Conservation (phyloP, 2,329 filamentous ascomycete genomes). For the Aciculosporium take region DNA sequence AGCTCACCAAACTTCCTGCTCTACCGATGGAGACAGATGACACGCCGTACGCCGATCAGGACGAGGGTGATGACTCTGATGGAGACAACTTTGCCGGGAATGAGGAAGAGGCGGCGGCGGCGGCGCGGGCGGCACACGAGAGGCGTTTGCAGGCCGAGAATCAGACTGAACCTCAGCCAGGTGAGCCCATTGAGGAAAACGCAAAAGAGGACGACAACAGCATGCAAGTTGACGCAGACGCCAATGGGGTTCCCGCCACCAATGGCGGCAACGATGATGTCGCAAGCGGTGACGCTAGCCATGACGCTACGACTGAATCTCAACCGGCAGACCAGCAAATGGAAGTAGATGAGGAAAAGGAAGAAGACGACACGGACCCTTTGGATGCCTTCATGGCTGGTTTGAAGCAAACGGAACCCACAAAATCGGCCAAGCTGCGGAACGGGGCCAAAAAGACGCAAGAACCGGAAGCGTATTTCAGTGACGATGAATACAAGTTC, state of each 20-base stretch:
- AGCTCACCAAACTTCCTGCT: constrained; percentile 79
- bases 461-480: constrained; percentile 75
- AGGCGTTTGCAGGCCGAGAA: constrained; percentile 47
- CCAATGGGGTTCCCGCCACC: constrained; percentile 12
- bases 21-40: constrained; percentile 52
- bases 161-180: constrained; percentile 31
- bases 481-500: constrained; percentile 60
- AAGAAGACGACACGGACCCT: constrained; percentile 65
- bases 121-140: constrained; percentile 72
- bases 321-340: constrained; percentile 28
- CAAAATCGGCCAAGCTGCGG: constrained; percentile 17
- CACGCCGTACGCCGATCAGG: constrained; percentile 46
- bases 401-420: constrained; percentile 40
- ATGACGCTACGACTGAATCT: background rate
- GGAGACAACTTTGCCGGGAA: constrained; percentile 64
- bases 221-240: constrained; percentile 11
- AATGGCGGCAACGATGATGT: background rate
- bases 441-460: constrained; percentile 38
- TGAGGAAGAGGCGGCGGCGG: constrained; percentile 78
- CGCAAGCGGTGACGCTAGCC: constrained; percentile 2
- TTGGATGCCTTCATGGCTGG: constrained; percentile 94
- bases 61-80: constrained; percentile 58
- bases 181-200: constrained; percentile 24
- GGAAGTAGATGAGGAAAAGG: constrained; percentile 50
- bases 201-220: constrained; percentile 11